Evolutionary conservation across 495 filamentous ascomycete species (phyloP).

Genomic region (Penicillium paradoxum): DNA sequence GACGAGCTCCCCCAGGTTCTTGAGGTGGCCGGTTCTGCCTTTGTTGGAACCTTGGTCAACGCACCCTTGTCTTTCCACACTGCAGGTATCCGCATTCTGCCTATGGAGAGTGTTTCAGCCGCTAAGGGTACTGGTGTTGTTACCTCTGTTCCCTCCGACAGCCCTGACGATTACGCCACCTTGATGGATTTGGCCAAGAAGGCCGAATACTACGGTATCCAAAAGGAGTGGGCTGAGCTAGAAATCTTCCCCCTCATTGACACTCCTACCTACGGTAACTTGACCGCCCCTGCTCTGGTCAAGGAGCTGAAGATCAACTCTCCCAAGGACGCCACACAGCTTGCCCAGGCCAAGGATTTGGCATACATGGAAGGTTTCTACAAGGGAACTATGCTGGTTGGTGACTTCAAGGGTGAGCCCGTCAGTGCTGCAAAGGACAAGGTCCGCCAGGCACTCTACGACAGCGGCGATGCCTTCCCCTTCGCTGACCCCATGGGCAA

Average conservation of each 20-base stretch:
- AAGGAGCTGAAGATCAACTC: constrained; percentile 95
- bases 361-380: constrained; percentile 99
- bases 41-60: constrained; percentile 79
- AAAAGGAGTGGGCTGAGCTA: constrained; percentile 92
- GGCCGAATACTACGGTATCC: constrained; percentile 93
- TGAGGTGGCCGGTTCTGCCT: constrained; percentile 67
- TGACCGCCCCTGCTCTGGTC: constrained; percentile 76
- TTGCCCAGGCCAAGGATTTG: constrained; percentile 89
- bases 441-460: constrained; percentile 73
- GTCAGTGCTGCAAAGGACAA: constrained; percentile 84
- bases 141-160: constrained; percentile 90
- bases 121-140: constrained; percentile 96
- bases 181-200: constrained; percentile 87
- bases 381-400: constrained; percentile 84
- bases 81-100: constrained; percentile 77
- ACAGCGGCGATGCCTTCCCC: constrained; percentile 75
- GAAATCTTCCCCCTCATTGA: constrained; percentile 85
- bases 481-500: constrained; percentile 90
- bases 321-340: constrained; percentile 85
- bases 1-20: constrained; percentile 50
- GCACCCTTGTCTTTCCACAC: constrained; percentile 88
- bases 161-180: constrained; percentile 92
- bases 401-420: constrained; percentile 81
- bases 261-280: constrained; percentile 82
- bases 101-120: constrained; percentile 89